phyloP scores from a whole-genome alignment of 257 asterid genomes.

The Fraxinus pennsylvanica region DNA sequence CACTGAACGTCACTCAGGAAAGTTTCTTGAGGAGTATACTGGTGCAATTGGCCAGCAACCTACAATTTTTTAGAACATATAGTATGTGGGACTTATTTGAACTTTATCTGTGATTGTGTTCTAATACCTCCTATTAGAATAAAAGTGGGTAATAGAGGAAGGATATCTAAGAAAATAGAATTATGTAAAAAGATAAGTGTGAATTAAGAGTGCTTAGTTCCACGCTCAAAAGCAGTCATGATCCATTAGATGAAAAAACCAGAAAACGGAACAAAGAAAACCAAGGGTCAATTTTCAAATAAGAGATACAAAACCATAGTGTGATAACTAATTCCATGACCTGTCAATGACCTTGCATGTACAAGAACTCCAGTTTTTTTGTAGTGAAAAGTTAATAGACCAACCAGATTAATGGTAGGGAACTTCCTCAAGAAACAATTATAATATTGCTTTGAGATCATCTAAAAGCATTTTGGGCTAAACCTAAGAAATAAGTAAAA shows the following conservation, averaged over 20 bases:
- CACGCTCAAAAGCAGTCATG: background rate
- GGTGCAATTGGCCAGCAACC: background rate
- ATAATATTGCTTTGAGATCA: background rate
- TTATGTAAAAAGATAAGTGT: background rate
- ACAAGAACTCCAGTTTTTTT: conserved; percentile 5
- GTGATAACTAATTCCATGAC: conserved; percentile 12
- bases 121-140: background rate
- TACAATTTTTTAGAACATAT: background rate
- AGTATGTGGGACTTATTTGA: background rate
- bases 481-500: background rate
- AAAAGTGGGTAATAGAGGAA: background rate
- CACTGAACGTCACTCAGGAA: background rate
- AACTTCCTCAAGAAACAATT: background rate
- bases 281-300: background rate
- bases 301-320: background rate
- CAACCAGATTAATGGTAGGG: background rate
- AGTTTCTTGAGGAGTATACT: background rate
- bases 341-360: background rate
- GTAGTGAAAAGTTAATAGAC: background rate
- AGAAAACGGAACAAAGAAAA: background rate
- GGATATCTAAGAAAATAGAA: background rate
- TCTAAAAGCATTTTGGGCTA: background rate
- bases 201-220: background rate
- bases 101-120: background rate
- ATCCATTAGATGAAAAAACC: background rate